Percentiles rank a stretch among this genome's conserved stretches.
phyloP scores from a whole-genome alignment of 352 stramenopile species.

The Phytophthora citricola region DNA sequence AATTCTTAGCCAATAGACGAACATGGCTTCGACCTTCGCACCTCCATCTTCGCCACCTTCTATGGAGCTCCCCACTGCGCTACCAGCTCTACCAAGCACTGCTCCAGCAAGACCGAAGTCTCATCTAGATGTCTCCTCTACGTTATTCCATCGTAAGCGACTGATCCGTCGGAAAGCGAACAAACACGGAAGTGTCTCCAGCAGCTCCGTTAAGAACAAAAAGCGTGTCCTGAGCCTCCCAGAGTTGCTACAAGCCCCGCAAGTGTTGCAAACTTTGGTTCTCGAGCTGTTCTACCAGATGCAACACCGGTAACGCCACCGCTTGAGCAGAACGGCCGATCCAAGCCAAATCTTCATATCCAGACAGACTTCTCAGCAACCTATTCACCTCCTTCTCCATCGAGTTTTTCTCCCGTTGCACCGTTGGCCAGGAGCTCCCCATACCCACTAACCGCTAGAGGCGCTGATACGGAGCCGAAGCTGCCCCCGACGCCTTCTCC shows the following conservation, averaged over 20 bases:
- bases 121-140: slow-evolving; percentile 26
- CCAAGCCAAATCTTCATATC: slow-evolving; percentile 37
- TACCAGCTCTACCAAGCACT: neutral
- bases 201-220: slow-evolving; percentile 28
- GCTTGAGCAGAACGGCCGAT: slow-evolving; percentile 9
- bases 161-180: slow-evolving; percentile 26
- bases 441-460: slow-evolving; percentile 27
- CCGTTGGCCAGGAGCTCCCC: slow-evolving; percentile 33
- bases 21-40: slow-evolving; percentile 15
- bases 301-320: slow-evolving; percentile 2
- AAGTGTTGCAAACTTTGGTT: neutral
- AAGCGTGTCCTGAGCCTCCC: slow-evolving; percentile 9
- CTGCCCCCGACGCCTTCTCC: slow-evolving; percentile 4
- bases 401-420: slow-evolving; percentile 33
- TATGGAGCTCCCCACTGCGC: slow-evolving; percentile 4
- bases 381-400: slow-evolving; percentile 23
- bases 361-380: slow-evolving; percentile 40
- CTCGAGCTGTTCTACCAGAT: neutral
- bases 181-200: slow-evolving; percentile 13
- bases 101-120: slow-evolving; percentile 7
- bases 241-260: neutral
- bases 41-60: slow-evolving; percentile 13
- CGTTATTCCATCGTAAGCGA: slow-evolving; percentile 36
- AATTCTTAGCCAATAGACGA: neutral
- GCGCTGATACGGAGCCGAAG: slow-evolving; percentile 14